Conservation (phyloP, 371 early-diverging fungal genomes). For the Mucor velutinosus region DNA sequence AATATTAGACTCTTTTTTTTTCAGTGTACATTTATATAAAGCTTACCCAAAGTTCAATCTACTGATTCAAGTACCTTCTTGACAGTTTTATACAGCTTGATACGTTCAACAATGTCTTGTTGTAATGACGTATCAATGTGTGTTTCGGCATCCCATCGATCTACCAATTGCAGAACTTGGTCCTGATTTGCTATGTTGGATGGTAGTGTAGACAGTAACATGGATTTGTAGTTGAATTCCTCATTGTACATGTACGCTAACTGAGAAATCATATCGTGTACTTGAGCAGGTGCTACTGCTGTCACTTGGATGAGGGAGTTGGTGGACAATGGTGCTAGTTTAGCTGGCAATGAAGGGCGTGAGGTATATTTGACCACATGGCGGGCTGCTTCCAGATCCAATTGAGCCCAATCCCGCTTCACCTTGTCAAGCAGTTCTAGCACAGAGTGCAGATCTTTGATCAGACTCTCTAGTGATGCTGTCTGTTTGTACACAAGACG, state of each 20-base stretch:
- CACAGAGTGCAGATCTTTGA: neutral
- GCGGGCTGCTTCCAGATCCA: constrained; percentile 15
- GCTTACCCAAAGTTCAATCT: constrained; percentile 9
- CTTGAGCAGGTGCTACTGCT: constrained; percentile 16
- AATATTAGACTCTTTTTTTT: constrained; percentile 20
- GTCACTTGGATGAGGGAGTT: constrained; percentile 24
- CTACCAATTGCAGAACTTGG: constrained; percentile 12
- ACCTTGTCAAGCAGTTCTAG: constrained; percentile 13
- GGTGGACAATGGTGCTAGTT: constrained; percentile 19
- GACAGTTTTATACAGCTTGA: constrained; percentile 24
- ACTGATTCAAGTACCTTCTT: constrained; percentile 29
- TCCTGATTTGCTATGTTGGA: constrained; percentile 1
- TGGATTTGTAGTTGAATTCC: constrained; percentile 21
- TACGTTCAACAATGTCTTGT: constrained; percentile 22
- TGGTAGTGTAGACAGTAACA: constrained; percentile 7
- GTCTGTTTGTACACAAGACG: constrained; percentile 28
- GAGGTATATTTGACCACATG: constrained; percentile 6
- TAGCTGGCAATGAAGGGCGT: neutral
- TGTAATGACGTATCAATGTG: constrained; percentile 13
- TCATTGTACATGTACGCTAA: constrained; percentile 16
- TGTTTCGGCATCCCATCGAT: constrained; percentile 22
- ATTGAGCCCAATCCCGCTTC: neutral
- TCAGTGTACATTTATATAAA: constrained; percentile 1
- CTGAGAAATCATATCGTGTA: constrained; percentile 13
- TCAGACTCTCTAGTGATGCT: constrained; percentile 5